phyloP scores from a whole-genome alignment of 2,329 filamentous ascomycete species.

The Arthrobotrys sinensis region DNA sequence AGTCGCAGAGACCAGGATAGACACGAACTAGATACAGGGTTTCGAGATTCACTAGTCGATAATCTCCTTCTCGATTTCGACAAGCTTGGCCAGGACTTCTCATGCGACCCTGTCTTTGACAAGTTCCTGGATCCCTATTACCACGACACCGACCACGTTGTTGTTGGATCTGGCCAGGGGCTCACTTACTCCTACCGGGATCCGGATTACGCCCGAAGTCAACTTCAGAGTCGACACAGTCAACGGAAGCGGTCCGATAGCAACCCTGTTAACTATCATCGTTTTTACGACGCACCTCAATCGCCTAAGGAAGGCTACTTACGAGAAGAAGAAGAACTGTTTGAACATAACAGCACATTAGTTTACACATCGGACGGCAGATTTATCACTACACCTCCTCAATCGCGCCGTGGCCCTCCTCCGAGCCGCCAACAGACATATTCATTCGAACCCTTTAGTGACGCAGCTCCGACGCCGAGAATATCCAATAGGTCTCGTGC shows the following conservation, averaged over 20 bases:
- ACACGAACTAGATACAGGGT: constrained; percentile 54
- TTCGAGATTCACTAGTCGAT: constrained; percentile 89
- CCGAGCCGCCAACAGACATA: constrained; percentile 73
- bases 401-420: constrained; percentile 68
- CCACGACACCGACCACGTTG: constrained; percentile 67
- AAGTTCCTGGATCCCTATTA: constrained; percentile 67
- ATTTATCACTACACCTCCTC: constrained; percentile 62
- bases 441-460: constrained; percentile 68
- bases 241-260: constrained; percentile 62
- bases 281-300: constrained; percentile 43
- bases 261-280: constrained; percentile 62
- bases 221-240: constrained; percentile 62
- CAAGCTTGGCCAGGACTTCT: constrained; percentile 70
- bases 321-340: constrained; percentile 57
- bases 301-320: constrained; percentile 44
- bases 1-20: constrained; percentile 51
- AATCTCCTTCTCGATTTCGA: constrained; percentile 96
- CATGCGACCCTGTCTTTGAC: constrained; percentile 62
- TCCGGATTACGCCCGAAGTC: constrained; percentile 64
- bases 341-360: constrained; percentile 65
- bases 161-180: constrained; percentile 67
- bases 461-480: constrained; percentile 88
- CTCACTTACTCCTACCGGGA: constrained; percentile 66
- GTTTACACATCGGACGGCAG: constrained; percentile 62
- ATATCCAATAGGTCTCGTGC: constrained; percentile 84